Base-by-base conservation (phyloP, 495 filamentous ascomycete genomes). In the Xylaria cubensis region DNA sequence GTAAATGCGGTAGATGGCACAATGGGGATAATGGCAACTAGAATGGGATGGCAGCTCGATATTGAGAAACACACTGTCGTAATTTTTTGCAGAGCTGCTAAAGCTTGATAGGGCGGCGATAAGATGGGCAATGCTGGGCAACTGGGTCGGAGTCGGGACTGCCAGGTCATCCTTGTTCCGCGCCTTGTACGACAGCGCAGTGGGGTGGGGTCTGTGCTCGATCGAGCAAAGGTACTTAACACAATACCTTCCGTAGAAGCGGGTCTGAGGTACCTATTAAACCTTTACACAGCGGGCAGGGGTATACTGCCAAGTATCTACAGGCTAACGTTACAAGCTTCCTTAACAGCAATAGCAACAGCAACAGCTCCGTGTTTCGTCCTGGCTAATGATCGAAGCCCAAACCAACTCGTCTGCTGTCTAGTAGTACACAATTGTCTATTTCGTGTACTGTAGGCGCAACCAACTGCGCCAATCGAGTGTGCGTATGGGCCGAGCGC, bases 41-140 rank as follows among this genome's bases (percentile, higher is more conserved):
- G 29, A 21, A 67, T 26, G 15, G 15, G 44, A 65, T 39, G 17
- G 44, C 26, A 24, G 46, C 64, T 67, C 32, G 46, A 51, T 67
- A 46, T 46, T 53, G 32, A 21, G 48, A 32, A 50, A 19, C 34
- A 19, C 34, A 39, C 65, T 29, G 48, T 46, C 67, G 34, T 69
- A 69, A 59, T 69, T 69, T 69, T 69, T 69, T 42, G 67, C 67
- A 61, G 67, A 48, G 41, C 67, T 59, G 41, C 65, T 9, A 55
- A 56, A 67, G 50, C 34, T 56, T 67, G 65, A 67, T 67, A 41
- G 65, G 36, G 65, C 65, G 48, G 32, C 24, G 65, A 67, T 67
- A 67, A 67, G 65, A 32, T 55, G 26, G 36, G 36, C 53, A 29
- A 56, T 39, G 50, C 50, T 51, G 50, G 50, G 55, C 32, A 39